phyloP scores from a whole-genome alignment of 2,329 filamentous ascomycete species.

The Daldinia sp. region DNA sequence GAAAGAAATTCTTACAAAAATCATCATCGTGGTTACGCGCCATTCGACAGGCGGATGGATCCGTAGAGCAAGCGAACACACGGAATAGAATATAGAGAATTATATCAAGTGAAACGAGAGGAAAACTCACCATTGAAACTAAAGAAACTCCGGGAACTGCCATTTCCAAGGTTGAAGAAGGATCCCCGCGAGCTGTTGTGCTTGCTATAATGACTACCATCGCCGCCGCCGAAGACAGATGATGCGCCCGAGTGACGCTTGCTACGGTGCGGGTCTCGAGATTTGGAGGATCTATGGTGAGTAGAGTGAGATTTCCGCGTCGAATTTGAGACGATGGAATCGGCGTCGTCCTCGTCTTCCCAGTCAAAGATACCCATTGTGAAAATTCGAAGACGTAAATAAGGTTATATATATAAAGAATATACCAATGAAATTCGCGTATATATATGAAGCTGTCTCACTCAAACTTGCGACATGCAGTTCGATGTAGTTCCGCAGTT shows the following conservation, averaged over 20 bases:
- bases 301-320: constrained; percentile 38
- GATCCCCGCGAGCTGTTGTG: constrained; percentile 39
- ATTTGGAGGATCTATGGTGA: constrained; percentile 29
- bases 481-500: constrained; percentile 5
- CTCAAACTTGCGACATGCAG: constrained; percentile 9
- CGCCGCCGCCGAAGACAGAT: constrained; percentile 34
- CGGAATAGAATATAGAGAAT: neutral
- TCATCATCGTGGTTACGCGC: constrained; percentile 7
- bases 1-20: neutral
- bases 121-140: constrained; percentile 42
- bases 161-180: constrained; percentile 47
- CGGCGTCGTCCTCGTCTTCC: constrained; percentile 39
- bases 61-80: constrained; percentile 2
- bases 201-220: constrained; percentile 37
- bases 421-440: neutral
- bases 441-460: constrained; percentile 22
- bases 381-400: constrained; percentile 1
- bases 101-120: neutral
- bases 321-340: constrained; percentile 45
- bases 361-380: constrained; percentile 47
- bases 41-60: constrained; percentile 12
- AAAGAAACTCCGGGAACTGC: constrained; percentile 47
- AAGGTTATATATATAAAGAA: neutral
- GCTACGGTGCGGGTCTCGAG: constrained; percentile 45
- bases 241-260: constrained; percentile 38